A percentile compares a stretch with the other conserved stretches of the same genome.
Evolutionary conservation across 305 asterid genomes (phyloP).

Genomic region (Rubia occidens): DNA sequence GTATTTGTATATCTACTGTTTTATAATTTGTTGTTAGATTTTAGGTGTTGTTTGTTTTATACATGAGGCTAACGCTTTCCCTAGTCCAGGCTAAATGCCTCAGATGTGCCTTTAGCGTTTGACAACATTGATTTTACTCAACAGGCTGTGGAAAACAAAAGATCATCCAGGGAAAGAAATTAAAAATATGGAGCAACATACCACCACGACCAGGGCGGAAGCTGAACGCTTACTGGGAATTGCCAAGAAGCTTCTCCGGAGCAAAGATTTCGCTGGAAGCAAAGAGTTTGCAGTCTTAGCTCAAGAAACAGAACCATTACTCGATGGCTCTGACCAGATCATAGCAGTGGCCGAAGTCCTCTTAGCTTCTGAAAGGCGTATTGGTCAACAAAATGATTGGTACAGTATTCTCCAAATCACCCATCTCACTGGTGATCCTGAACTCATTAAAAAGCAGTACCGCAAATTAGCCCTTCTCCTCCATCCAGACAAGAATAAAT

Average conservation of each 20-base stretch:
- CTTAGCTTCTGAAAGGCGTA: conserved; percentile 46
- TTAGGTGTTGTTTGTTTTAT: background rate
- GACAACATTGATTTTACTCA: background rate
- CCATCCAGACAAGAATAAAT: conserved; percentile 86
- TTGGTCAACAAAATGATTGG: conserved; percentile 66
- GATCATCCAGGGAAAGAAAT: background rate
- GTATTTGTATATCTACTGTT: background rate
- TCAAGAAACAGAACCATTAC: conserved; percentile 80
- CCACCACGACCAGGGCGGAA: conserved; percentile 75
- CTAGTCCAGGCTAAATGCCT: background rate
- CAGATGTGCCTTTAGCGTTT: background rate
- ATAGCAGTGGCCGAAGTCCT: conserved; percentile 73
- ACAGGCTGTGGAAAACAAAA: background rate
- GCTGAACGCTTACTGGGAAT: conserved; percentile 82
- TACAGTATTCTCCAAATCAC: conserved; percentile 64
- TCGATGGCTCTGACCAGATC: conserved; percentile 95
- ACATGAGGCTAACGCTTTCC: background rate
- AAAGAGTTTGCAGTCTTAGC: conserved; percentile 77
- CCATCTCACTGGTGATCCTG: conserved; percentile 47
- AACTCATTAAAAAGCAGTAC: conserved; percentile 64
- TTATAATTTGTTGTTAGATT: background rate
- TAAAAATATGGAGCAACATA: conserved; percentile 46
- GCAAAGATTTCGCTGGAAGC: conserved; percentile 49
- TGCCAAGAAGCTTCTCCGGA: conserved; percentile 76
- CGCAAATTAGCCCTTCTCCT: conserved; percentile 81